Conservation (phyloP, 2,329 filamentous ascomycete genomes). For the Fulvia fulva region DNA sequence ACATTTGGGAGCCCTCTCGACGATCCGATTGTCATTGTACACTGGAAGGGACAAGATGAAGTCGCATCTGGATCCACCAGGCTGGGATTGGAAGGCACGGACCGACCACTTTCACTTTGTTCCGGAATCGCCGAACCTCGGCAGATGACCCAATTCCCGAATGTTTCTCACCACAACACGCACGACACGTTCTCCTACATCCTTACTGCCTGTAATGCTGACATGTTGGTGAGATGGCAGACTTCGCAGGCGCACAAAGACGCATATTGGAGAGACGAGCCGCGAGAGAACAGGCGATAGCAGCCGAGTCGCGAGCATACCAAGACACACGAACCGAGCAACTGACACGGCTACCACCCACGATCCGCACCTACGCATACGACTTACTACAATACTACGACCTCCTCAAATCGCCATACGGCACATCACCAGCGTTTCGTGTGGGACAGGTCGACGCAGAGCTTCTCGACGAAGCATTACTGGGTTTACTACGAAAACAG, state of each 20-base stretch:
- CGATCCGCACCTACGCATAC: conserved; percentile 46
- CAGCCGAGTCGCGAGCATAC: conserved; percentile 50
- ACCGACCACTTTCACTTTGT: neutral
- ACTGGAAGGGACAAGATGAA: neutral
- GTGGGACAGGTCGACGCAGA: conserved; percentile 97
- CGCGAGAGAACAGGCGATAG: conserved; percentile 56
- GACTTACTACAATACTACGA: conserved; percentile 55
- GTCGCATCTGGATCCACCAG: neutral
- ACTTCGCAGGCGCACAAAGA: conserved; percentile 85
- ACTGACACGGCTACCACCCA: conserved; percentile 45
- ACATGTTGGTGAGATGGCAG: conserved; percentile 38
- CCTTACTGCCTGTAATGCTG: neutral
- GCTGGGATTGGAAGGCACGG: neutral
- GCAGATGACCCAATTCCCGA: neutral
- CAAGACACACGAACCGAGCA: conserved; percentile 37
- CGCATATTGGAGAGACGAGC: conserved; percentile 77
- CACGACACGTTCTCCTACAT: neutral
- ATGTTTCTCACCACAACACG: neutral
- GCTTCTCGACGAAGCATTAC: conserved; percentile 85
- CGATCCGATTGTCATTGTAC: neutral
- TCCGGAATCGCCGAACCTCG: neutral
- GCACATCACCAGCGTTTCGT: conserved; percentile 79
- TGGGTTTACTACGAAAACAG: conserved; percentile 79
- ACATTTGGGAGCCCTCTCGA: neutral
- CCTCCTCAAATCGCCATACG: conserved; percentile 66